A percentile compares a stretch with the other conserved stretches of the same genome.
These are phyloP conservation scores for Paracamarosporium sp. DNA, from an alignment of 2,329 filamentous ascomycete genomes.

Conservation along the genomic window DNA sequence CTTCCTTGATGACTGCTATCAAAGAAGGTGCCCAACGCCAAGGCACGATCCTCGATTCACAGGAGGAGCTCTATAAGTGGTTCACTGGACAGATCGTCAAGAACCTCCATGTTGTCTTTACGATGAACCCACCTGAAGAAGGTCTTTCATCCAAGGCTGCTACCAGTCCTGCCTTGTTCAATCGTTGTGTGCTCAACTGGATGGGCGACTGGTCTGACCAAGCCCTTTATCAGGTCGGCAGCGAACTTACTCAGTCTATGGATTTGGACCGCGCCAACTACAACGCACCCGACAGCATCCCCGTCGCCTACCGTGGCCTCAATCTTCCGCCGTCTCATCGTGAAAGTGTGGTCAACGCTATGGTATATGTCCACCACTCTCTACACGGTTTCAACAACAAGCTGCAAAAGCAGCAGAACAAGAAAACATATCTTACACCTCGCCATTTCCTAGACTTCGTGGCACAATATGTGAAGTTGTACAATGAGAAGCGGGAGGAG, in stretches of 20 bases:
- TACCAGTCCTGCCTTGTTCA: slow-evolving; percentile 97
- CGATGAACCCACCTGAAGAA: slow-evolving; percentile 98
- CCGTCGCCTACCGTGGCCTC: slow-evolving; percentile 88
- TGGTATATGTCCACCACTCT: slow-evolving; percentile 99
- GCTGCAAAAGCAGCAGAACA: slow-evolving; percentile 89
- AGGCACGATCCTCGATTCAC: slow-evolving; percentile 91
- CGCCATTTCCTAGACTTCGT: slow-evolving; percentile 98
- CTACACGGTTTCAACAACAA: slow-evolving; percentile 88
- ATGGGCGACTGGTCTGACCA: slow-evolving; percentile 99
- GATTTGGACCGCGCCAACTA: slow-evolving; percentile 91
- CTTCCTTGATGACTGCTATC: slow-evolving; percentile 98
- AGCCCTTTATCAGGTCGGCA: slow-evolving; percentile 95
- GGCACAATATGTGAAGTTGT: slow-evolving; percentile 94
- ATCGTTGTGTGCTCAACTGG: slow-evolving; percentile 99
- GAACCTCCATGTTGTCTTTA: slow-evolving; percentile 98
- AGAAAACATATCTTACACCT: slow-evolving; percentile 90
- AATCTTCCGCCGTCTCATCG: slow-evolving; percentile 85
- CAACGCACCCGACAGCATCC: slow-evolving; percentile 85
- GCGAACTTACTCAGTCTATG: slow-evolving; percentile 93
- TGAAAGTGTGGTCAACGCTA: slow-evolving; percentile 92
- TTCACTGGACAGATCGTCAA: slow-evolving; percentile 99
- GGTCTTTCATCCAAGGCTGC: slow-evolving; percentile 95
- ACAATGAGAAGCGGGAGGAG: slow-evolving; percentile 98
- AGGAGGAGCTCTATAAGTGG: slow-evolving; percentile 99
- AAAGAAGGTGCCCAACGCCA: slow-evolving; percentile 98